phyloP scores from a whole-genome alignment of 768 basidiomycete genomes.

The Royoungia palumana region DNA sequence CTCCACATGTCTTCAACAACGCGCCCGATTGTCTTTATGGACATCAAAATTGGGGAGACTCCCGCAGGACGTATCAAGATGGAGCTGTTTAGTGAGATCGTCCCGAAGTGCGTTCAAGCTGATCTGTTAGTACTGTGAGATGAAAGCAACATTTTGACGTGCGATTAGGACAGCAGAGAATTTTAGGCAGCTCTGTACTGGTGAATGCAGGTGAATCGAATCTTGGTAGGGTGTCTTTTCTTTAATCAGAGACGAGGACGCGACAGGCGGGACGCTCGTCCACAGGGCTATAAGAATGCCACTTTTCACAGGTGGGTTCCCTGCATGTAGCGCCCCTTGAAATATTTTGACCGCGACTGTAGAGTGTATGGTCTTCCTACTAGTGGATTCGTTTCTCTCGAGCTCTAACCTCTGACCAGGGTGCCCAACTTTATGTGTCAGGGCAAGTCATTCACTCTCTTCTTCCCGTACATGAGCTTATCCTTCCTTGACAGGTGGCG shows the following conservation, averaged over 20 bases:
- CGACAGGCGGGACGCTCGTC: constrained; percentile 56
- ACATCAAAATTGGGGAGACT: constrained; percentile 94
- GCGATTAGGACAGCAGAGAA: constrained; percentile 87
- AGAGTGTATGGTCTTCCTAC: constrained; percentile 73
- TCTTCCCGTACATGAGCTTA: not conserved
- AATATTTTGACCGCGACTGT: constrained; percentile 9
- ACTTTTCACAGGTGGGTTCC: constrained; percentile 80
- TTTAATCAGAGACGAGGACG: constrained; percentile 15
- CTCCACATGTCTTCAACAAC: constrained; percentile 43
- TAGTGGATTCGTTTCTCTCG: constrained; percentile 1
- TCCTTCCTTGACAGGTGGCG: constrained; percentile 59
- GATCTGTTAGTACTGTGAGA: not conserved
- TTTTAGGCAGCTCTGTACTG: constrained; percentile 95
- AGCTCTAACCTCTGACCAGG: constrained; percentile 36
- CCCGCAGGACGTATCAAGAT: constrained; percentile 94
- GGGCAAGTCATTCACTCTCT: constrained; percentile 39
- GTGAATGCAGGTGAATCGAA: constrained; percentile 77
- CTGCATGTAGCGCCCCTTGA: not conserved
- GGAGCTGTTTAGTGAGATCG: constrained; percentile 95
- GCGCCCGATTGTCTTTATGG: constrained; percentile 95
- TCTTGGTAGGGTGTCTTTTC: not conserved
- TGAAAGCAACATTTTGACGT: not conserved
- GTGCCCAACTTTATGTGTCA: constrained; percentile 97
- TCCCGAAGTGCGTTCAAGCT: constrained; percentile 70
- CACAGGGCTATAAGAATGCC: constrained; percentile 89